Conservation (phyloP, 495 filamentous ascomycete species). For the Lepraria neglecta region DNA sequence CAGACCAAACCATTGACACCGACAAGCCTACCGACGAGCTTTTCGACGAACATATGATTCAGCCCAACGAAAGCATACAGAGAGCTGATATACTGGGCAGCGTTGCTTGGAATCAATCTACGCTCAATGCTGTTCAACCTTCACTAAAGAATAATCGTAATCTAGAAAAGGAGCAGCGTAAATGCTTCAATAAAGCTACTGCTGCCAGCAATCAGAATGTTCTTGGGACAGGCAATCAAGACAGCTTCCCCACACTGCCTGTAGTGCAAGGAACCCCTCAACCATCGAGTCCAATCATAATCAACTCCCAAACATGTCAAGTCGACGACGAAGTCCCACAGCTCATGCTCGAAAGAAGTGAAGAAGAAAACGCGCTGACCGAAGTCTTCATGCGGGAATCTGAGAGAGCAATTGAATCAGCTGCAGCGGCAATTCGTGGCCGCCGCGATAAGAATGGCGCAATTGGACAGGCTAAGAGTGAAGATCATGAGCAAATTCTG, state of each 20-base stretch:
- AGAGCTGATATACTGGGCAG: neutral
- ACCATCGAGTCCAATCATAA: too few species aligned
- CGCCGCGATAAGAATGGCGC: neutral
- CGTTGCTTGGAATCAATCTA: too few species aligned
- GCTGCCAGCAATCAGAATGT: neutral
- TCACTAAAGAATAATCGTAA: too few species aligned
- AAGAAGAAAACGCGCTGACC: neutral
- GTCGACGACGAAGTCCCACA: neutral
- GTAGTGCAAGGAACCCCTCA: neutral
- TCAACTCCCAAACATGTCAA: neutral
- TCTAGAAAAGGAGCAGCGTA: neutral
- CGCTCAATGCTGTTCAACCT: neutral
- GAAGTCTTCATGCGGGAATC: neutral
- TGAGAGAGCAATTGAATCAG: neutral
- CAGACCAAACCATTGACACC: neutral
- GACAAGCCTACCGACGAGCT: neutral
- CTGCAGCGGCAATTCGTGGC: neutral
- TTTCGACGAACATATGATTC: neutral
- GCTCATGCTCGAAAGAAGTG: neutral
- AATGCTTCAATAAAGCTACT: neutral
- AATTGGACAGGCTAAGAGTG: neutral
- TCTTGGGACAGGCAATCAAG: neutral
- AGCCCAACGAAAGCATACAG: neutral
- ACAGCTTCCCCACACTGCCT: neutral
- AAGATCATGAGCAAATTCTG: neutral